Base-by-base conservation (phyloP, 176 grass and related monocot genomes). In the Olyra latifolia region DNA sequence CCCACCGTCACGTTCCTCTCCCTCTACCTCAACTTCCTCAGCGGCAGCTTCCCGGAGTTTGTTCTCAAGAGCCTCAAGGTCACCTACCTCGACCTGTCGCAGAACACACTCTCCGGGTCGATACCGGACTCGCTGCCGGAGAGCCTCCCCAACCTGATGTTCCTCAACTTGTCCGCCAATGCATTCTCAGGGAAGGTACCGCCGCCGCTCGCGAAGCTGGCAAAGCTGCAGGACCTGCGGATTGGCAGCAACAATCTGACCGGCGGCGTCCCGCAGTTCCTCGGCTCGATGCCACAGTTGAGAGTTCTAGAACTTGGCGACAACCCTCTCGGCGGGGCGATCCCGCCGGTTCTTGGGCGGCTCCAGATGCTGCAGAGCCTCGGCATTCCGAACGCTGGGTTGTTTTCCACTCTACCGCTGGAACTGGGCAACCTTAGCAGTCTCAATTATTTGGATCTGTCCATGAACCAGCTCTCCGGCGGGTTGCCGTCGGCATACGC, bases 81-180 rank as follows among this genome's bases (percentile, higher is more conserved):
- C 39, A 82, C 83, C 20, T 97, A 89, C 71, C 83, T 97, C 61
- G 94, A 97, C 62, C 55, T 97, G 16, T 89, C 91, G 14, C 43
- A 89, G 66, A 97, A 97, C 57, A 1, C 0, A 2, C 6, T 87
- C 50, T 74, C 62, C 4, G 91, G 94, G 1, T 35, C 38, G 0
- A 61, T 93, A 47, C 86, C 94, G 5, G 66, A 83, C n/a, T 50
- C 74, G 12, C 69, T 93, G 32, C 44, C 83, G 7, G 68, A 60
- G 12, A 78, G 23, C 25, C 70, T 93, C 62, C 84, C 76, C 28
- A 68, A 59, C 29, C 82, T 97, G n/a, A 30, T 68, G 54, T 82
- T 77, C n/a, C 90, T 97, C 27, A 90, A 93, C 59, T 56, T 97
- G 45, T 84, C 88, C 47, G 0, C 8, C 41, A 97, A 93, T 24